Base-by-base conservation (phyloP, 768 basidiomycete species). In the Mycena vitilis region DNA sequence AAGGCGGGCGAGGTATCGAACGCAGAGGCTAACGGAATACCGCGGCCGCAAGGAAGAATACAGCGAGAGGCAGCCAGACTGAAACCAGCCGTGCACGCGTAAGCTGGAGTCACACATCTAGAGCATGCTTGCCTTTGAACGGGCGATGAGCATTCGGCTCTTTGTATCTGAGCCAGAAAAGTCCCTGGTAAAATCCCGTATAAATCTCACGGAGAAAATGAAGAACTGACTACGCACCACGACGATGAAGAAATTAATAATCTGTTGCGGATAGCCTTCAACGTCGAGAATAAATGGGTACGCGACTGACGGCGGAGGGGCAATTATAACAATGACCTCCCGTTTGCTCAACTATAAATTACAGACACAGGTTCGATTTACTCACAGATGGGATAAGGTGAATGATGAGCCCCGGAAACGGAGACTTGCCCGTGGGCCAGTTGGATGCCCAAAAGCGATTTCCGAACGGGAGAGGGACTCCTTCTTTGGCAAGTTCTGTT, bases 221-320 rank as follows among this genome's bases (percentile, higher is more conserved):
- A 37, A 37, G 23, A 23, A n/a, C 12, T 4, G 4, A 25, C 13
- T 0, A 77, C 86, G n/a, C 68, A 88, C 88, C n/a, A 84, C 40
- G 42, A 88, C 81, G 54, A 89, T 81, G 71, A 88, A 87, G 6
- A 89, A 73, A 65, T 86, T 85, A 72, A 90, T 83, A 38, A 89
- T 87, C 64, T 89, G 88, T 36, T 48, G 65, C 2, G 89, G 86
- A 71, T 89, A 83, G 40, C 82, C 87, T 74, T 80, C 81, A 15
- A 89, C 81, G 62, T 89, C 87, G 5, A 90, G 79, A 60, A 89
- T 89, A 68, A 89, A 90, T 0, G 88, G 87, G 72, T 89, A 89
- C 0, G 81, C 88, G 12, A 89, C 82, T 5, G 75, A 67, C 4
- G 83, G 81, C 0, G 88, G 88, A 0, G 88, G 88, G 1, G 74